phyloP scores from a whole-genome alignment of 2,329 filamentous ascomycete species.

The Ophiostoma pallidulum region DNA sequence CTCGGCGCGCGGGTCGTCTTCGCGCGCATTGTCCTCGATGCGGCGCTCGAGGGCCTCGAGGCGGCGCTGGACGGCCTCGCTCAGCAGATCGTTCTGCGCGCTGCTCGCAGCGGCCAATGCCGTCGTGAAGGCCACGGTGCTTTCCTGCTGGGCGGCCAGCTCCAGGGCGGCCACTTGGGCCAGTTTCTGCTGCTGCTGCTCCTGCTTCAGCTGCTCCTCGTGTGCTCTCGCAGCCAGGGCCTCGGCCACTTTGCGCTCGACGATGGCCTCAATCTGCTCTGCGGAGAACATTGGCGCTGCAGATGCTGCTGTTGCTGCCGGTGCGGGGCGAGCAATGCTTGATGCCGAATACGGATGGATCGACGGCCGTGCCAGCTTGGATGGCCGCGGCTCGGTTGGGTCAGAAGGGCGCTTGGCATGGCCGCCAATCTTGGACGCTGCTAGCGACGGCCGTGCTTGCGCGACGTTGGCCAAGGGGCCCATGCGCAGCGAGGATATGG shows the following conservation, averaged over 20 bases:
- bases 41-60: slow-evolving; percentile 77
- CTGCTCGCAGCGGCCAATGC: slow-evolving; percentile 17
- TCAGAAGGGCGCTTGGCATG: slow-evolving; percentile 32
- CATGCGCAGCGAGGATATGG: slow-evolving; percentile 7
- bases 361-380: slow-evolving; percentile 33
- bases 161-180: slow-evolving; percentile 22
- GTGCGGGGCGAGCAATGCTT: background rate
- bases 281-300: slow-evolving; percentile 39
- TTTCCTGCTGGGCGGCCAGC: slow-evolving; percentile 1
- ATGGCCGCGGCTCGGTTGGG: slow-evolving; percentile 28
- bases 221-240: slow-evolving; percentile 69
- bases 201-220: slow-evolving; percentile 27
- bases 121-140: background rate
- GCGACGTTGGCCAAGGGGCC: slow-evolving; percentile 25
- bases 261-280: slow-evolving; percentile 78
- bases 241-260: slow-evolving; percentile 85
- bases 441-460: slow-evolving; percentile 11
- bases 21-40: slow-evolving; percentile 50
- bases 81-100: slow-evolving; percentile 36
- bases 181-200: slow-evolving; percentile 26
- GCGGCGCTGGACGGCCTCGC: slow-evolving; percentile 68
- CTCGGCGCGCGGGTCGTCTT: slow-evolving; percentile 66
- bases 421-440: slow-evolving; percentile 11
- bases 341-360: slow-evolving; percentile 10
- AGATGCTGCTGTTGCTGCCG: slow-evolving; percentile 9